Percentiles rank a stretch among this genome's conserved stretches.
These are phyloP conservation scores for Curvularia hawaiiensis DNA, from an alignment of 2,329 filamentous ascomycete genomes.

Conservation along the genomic window DNA sequence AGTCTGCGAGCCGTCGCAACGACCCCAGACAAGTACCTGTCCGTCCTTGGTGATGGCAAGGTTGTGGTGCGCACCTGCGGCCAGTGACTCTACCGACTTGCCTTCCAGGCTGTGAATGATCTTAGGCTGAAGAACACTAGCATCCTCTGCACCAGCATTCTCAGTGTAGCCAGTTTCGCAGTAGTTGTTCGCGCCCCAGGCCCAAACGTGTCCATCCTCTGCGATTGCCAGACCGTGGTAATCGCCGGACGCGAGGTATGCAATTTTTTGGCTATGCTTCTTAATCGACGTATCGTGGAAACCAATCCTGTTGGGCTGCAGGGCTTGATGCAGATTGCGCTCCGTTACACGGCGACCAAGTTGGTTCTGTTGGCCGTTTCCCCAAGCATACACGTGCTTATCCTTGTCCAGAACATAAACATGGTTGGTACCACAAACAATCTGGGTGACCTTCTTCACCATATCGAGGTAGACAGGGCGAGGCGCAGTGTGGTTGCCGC, in stretches of 20 bases:
- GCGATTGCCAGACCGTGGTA: slow-evolving; percentile 83
- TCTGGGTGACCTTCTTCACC: slow-evolving; percentile 68
- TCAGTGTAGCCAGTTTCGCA: slow-evolving; percentile 74
- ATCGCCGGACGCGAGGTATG: slow-evolving; percentile 69
- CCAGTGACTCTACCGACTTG: slow-evolving; percentile 69
- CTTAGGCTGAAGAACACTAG: slow-evolving; percentile 69
- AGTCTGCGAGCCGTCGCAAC: slow-evolving; percentile 64
- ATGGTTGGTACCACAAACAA: slow-evolving; percentile 73
- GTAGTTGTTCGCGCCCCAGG: slow-evolving; percentile 88
- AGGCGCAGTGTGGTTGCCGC: slow-evolving; percentile 46
- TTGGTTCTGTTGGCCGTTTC: slow-evolving; percentile 73
- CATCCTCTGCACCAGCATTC: slow-evolving; percentile 69
- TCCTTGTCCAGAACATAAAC: slow-evolving; percentile 69
- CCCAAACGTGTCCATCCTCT: slow-evolving; percentile 71
- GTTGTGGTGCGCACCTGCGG: slow-evolving; percentile 79
- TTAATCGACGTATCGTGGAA: slow-evolving; percentile 51
- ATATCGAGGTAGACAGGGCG: slow-evolving; percentile 62
- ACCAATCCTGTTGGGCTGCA: slow-evolving; percentile 63
- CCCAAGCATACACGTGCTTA: slow-evolving; percentile 72
- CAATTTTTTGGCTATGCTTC: slow-evolving; percentile 57
- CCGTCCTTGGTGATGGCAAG: slow-evolving; percentile 60
- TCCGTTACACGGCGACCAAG: slow-evolving; percentile 69
- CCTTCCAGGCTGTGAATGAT: slow-evolving; percentile 68
- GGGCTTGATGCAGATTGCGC: slow-evolving; percentile 59
- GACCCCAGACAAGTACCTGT: slow-evolving; percentile 64